Evolutionary conservation across 1,284 basidiomycete genomes (phyloP).

Genomic region (Ganoderma boninense): DNA sequence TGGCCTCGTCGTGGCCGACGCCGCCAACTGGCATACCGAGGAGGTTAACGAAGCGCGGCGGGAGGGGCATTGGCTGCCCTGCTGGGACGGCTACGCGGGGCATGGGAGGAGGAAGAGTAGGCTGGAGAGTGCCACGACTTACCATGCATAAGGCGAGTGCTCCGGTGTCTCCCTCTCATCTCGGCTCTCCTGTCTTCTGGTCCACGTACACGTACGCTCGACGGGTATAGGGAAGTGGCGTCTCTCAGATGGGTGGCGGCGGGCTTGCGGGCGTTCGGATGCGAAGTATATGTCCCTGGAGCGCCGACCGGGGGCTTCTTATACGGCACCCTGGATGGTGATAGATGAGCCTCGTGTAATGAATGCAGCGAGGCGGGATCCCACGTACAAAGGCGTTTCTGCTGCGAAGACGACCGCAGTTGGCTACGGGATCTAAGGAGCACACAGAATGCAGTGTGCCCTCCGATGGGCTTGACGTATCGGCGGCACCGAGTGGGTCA

Average conservation of each 20-base stretch:
- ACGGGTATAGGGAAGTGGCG: conserved; percentile 6
- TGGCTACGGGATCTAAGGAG: conserved; percentile 1
- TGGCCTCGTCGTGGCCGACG: conserved; percentile 10
- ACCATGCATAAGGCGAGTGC: conserved; percentile 14
- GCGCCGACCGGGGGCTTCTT: conserved; percentile 4
- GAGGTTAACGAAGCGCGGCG: conserved; percentile 20
- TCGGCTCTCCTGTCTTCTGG: neutral
- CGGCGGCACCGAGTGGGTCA: too few species aligned
- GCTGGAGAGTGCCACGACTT: neutral
- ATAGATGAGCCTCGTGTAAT: conserved; percentile 28
- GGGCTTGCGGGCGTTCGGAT: neutral
- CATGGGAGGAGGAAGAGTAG: conserved; percentile 5
- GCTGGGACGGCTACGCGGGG: conserved; percentile 12
- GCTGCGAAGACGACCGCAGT: conserved; percentile 12
- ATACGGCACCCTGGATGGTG: conserved; percentile 15
- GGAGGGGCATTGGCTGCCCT: conserved; percentile 8
- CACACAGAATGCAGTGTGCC: neutral
- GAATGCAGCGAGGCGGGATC: conserved; percentile 21
- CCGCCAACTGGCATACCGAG: conserved; percentile 18
- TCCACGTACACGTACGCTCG: neutral
- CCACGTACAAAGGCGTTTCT: conserved; percentile 15
- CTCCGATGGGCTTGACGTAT: neutral
- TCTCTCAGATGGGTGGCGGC: neutral
- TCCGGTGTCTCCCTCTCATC: conserved; percentile 20
- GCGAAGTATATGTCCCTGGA: neutral